A percentile compares a stretch with the other conserved stretches of the same genome.
Conservation (phyloP, 139 green algal species). For the Auxenochlorella protothecoides region DNA sequence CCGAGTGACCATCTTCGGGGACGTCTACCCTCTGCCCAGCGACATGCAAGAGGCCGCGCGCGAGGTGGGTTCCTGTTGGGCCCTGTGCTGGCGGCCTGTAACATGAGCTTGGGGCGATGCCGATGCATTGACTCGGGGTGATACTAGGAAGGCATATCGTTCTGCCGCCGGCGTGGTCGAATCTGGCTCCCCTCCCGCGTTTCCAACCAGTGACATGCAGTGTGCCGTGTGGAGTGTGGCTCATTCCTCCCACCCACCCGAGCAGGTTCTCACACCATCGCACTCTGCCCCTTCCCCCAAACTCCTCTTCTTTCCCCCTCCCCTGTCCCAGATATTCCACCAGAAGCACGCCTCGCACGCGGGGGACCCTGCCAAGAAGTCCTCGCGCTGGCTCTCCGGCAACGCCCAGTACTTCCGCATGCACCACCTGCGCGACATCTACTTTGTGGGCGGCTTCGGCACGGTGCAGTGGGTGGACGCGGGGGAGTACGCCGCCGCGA, state of each 20-base stretch:
- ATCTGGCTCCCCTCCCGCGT: too few relatives aligned
- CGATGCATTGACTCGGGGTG: too few relatives aligned
- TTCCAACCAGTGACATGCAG: too few relatives aligned
- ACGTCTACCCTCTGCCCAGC: slow-evolving; percentile 79
- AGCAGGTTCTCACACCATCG: too few relatives aligned
- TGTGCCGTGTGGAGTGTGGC: not conserved
- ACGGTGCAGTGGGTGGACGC: slow-evolving; percentile 88
- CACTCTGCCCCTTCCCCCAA: too few relatives aligned
- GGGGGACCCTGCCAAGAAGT: slow-evolving; percentile 8
- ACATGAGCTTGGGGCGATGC: too few relatives aligned
- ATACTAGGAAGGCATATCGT: too few relatives aligned
- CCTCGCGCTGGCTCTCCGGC: slow-evolving; percentile 56
- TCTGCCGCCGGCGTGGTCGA: too few relatives aligned
- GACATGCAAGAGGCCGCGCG: slow-evolving; percentile 61
- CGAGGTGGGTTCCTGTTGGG: slow-evolving; percentile 16
- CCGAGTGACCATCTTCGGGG: slow-evolving; percentile 95
- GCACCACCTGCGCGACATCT: slow-evolving; percentile 93
- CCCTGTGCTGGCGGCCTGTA: too few relatives aligned
- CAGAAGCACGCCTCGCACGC: slow-evolving; percentile 51
- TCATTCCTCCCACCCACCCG: not conserved
- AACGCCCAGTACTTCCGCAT: slow-evolving; percentile 86
- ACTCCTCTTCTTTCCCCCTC: not conserved
- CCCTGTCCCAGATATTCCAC: slow-evolving; percentile 55
- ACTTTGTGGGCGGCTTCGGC: slow-evolving; percentile 96
- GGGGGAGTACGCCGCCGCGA: slow-evolving; percentile 62